Evolutionary conservation across 2,329 filamentous ascomycete species (phyloP).

Genomic region (Plectosphaerella sp.): DNA sequence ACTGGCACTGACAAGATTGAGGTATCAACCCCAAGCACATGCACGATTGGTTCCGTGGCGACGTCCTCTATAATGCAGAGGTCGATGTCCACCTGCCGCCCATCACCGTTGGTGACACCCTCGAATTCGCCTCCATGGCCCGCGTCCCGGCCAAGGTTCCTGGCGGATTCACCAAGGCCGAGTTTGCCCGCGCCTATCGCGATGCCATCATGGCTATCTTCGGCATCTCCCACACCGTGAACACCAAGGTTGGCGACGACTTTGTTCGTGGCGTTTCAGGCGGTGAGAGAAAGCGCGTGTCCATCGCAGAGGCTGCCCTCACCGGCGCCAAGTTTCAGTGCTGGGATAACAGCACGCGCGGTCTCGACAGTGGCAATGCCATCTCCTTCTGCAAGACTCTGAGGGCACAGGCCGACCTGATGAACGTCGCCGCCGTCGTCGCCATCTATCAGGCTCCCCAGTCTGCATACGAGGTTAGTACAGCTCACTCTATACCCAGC

Average conservation of each 20-base stretch:
- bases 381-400: conserved; percentile 50
- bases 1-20: neutral
- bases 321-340: conserved; percentile 17
- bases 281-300: conserved; percentile 35
- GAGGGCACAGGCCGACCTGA: conserved; percentile 34
- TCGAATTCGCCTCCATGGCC: conserved; percentile 55
- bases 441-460: conserved; percentile 15
- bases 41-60: conserved; percentile 40
- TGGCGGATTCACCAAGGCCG: conserved; percentile 34
- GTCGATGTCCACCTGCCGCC: conserved; percentile 60
- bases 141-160: conserved; percentile 41
- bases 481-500: neutral
- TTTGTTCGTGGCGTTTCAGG: conserved; percentile 12
- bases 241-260: conserved; percentile 15
- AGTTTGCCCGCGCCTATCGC: conserved; percentile 42
- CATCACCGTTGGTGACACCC: conserved; percentile 55
- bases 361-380: conserved; percentile 38
- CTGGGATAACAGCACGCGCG: conserved; percentile 26
- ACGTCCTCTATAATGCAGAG: conserved; percentile 64
- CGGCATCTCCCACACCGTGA: conserved; percentile 13
- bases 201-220: conserved; percentile 50
- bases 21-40: conserved; percentile 10
- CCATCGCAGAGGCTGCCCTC: conserved; percentile 15
- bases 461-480: conserved; percentile 12
- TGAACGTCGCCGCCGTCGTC: conserved; percentile 10